Base-by-base conservation (phyloP, 306 rosid species). In the Begonia loranthoides region DNA sequence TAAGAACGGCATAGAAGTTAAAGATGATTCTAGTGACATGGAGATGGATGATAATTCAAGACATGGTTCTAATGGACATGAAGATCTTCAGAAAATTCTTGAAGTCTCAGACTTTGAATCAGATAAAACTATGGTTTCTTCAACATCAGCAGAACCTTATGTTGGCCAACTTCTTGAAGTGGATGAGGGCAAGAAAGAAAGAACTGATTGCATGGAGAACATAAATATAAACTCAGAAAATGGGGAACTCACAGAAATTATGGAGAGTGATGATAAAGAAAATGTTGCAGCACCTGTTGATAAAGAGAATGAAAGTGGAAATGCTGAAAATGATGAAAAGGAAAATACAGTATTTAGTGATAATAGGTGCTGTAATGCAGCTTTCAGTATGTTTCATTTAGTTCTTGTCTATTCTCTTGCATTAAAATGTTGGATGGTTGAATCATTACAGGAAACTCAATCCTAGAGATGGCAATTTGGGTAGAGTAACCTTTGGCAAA, bases 31-130 rank as follows among this genome's bases (percentile, higher is more conserved):
- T 5, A 75, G 82, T 69, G 76, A 76, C 54, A 73, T 77, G 84
- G 80, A 77, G 60, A 63, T 64, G 52, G 88, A 72, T 19, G 81
- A 70, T 12, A 84, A 67, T 62, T 71, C 87, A 36, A 82, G 75
- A 66, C 52, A 46, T 50, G 82, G 66, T 53, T 73, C 84, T 50
- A 70, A 51, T 45, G 62, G 17, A n/a, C 15, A 22, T 33, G 75
- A 62, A 53, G 57, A 39, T 45, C 46, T 43, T 53, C 38, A 45
- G 56, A 43, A 17, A 21, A 22, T 15, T 19, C 64, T 4, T 39
- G 51, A 63, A 45, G n/a, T 50, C 8, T 50, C 57, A 15, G 57
- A 72, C 28, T 53, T 52, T 9, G 9, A 13, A 19, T 24, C 19
- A 50, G 45, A 45, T 33, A 61, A 62, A 56, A 59, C 58, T 59